Percentiles rank a stretch among this genome's conserved stretches.
phyloP scores from a whole-genome alignment of 345 rosid species.

The Reutealis trisperma region DNA sequence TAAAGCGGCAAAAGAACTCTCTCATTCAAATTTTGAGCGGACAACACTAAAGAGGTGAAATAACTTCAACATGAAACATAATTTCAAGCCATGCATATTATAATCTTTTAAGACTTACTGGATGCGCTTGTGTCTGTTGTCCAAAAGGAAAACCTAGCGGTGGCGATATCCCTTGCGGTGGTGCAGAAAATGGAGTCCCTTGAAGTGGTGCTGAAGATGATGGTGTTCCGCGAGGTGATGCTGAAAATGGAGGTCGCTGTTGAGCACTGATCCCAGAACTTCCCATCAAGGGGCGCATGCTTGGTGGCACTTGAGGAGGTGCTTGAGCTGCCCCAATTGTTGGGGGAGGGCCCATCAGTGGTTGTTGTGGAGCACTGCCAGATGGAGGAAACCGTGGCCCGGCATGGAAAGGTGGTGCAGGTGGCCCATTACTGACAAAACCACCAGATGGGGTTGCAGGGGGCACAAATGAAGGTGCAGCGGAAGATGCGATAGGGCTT shows the following conservation, averaged over 20 bases:
- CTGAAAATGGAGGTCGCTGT: conserved; percentile 36
- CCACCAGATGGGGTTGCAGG: conserved; percentile 16
- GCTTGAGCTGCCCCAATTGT: conserved; percentile 9
- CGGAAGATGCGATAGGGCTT: conserved; percentile 17
- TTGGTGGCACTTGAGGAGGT: conserved; percentile 56
- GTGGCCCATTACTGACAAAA: conserved; percentile 34
- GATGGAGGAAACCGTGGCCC: conserved; percentile 28
- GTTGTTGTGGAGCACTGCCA: conserved; percentile 19
- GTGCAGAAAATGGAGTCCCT: conserved; percentile 44
- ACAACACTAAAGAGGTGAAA: background rate
- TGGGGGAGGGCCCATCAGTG: conserved; percentile 25
- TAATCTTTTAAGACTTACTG: conserved; percentile 33
- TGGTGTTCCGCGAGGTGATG: conserved; percentile 25
- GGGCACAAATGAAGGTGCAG: conserved; percentile 9
- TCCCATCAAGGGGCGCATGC: conserved; percentile 44
- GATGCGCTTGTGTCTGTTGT: conserved; percentile 53
- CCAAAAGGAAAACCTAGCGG: conserved; percentile 63
- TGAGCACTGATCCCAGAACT: conserved; percentile 39
- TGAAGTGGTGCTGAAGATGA: conserved; percentile 51
- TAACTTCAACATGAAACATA: background rate
- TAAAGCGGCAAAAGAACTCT: background rate
- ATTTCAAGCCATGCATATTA: background rate
- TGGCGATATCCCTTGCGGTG: conserved; percentile 48
- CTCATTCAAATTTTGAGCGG: background rate
- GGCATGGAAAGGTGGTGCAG: conserved; percentile 27